phyloP scores from a whole-genome alignment of 352 stramenopile species.

The Phytophthora vignae region DNA sequence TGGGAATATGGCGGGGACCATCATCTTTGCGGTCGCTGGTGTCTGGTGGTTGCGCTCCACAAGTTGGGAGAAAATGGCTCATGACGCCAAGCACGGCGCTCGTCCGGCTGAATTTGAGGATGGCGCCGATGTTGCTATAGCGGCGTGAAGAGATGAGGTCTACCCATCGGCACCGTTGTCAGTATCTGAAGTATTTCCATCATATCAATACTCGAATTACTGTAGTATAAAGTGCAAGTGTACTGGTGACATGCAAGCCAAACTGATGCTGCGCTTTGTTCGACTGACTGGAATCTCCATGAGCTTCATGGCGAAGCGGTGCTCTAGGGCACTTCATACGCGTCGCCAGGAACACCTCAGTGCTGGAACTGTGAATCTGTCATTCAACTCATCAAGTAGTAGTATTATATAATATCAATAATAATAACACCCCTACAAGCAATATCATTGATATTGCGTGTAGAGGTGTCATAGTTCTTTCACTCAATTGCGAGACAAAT shows the following conservation, averaged over 20 bases:
- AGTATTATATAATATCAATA: no score
- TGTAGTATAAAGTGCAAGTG: background rate
- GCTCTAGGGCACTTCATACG: no score
- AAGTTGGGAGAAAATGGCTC: conserved; percentile 62
- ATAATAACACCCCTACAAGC: no score
- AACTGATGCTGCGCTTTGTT: no score
- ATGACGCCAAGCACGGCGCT: conserved; percentile 55
- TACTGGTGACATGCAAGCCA: no score
- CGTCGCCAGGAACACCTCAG: no score
- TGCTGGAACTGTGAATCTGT: no score
- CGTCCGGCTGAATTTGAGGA: conserved; percentile 37
- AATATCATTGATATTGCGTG: no score
- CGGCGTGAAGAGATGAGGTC: conserved; percentile 11
- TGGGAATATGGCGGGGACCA: conserved; percentile 58
- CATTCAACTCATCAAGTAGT: no score
- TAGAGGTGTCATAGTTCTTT: background rate
- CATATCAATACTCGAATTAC: conserved; percentile 3
- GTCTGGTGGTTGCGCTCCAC: conserved; percentile 50
- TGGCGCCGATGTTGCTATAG: conserved; percentile 22
- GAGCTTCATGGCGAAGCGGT: no score
- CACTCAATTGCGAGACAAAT: no score
- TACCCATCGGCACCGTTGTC: background rate
- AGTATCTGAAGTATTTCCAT: background rate
- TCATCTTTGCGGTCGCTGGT: conserved; percentile 48
- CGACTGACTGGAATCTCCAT: no score